Evolutionary conservation across 83 land plant genomes (phyloP).

Genomic region (Picea abies): DNA sequence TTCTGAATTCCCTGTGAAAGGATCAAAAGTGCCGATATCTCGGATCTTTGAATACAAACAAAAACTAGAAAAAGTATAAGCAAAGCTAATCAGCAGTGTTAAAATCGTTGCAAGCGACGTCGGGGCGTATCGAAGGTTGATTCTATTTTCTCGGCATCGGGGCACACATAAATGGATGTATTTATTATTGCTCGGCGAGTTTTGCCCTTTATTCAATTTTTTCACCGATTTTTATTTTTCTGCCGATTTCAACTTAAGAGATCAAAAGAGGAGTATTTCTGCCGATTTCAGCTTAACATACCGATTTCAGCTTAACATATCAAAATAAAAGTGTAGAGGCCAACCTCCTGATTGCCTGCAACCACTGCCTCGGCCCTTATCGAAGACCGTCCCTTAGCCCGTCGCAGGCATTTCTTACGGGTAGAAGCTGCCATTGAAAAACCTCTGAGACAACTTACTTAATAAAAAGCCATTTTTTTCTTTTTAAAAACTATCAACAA

Average conservation of each 20-base stretch:
- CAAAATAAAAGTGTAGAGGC: neutral
- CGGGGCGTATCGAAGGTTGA: too few species aligned
- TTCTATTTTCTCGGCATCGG: too few species aligned
- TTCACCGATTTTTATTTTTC: too few species aligned
- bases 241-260: too few species aligned
- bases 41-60: neutral
- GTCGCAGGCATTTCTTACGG: neutral
- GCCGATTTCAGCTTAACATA: neutral
- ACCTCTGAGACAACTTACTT: too few species aligned
- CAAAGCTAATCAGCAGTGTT: too few species aligned
- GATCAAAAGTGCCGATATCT: neutral
- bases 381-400: neutral
- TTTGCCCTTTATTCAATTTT: too few species aligned
- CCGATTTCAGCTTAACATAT: neutral
- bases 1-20: neutral
- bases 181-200: too few species aligned
- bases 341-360: slow-evolving; percentile 1
- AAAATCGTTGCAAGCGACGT: too few species aligned
- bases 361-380: neutral
- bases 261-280: neutral
- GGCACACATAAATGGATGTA: too few species aligned
- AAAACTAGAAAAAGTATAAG: slow-evolving; percentile 34
- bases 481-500: too few species aligned
- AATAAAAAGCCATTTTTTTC: too few species aligned
- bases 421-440: neutral